A percentile compares a stretch with the other conserved stretches of the same genome.
These are phyloP conservation scores for Ganoderma resinaceum DNA, from an alignment of 1,284 basidiomycete genomes.

Conservation along the genomic window DNA sequence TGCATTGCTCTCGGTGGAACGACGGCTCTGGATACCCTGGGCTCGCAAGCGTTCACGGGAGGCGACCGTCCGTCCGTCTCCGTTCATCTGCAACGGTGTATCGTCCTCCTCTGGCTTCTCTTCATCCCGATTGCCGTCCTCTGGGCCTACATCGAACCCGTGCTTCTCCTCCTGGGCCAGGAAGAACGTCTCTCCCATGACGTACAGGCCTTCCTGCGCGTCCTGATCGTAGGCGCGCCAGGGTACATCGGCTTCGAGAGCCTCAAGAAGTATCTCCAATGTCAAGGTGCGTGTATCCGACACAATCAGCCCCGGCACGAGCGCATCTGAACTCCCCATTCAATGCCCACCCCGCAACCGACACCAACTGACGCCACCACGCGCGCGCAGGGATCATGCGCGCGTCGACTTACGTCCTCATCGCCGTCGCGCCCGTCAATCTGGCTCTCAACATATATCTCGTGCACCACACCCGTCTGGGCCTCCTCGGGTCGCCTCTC, in stretches of 20 bases:
- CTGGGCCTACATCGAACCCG: constrained; percentile 67
- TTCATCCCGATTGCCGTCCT: constrained; percentile 65
- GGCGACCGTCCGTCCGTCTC: constrained; percentile 61
- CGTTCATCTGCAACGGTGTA: constrained; percentile 72
- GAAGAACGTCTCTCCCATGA: constrained; percentile 58
- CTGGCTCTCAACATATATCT: constrained; percentile 62
- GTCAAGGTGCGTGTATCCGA: constrained; percentile 61
- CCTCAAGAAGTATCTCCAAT: constrained; percentile 81
- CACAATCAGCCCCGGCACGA: neutral
- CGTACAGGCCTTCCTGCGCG: constrained; percentile 68
- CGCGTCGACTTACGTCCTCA: constrained; percentile 68
- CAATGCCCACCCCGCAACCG: neutral
- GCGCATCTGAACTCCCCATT: neutral
- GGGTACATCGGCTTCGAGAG: constrained; percentile 80
- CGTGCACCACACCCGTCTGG: constrained; percentile 66
- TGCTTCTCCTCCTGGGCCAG: constrained; percentile 71
- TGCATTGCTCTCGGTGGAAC: constrained; percentile 79
- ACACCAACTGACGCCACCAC: neutral
- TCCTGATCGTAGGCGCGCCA: constrained; percentile 70
- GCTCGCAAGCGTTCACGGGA: constrained; percentile 78
- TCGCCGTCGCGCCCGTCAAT: constrained; percentile 69
- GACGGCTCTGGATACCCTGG: constrained; percentile 78
- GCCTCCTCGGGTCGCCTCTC: constrained; percentile 68
- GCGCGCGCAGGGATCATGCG: constrained; percentile 68
- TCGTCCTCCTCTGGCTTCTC: constrained; percentile 66